Base-by-base conservation (phyloP, 192 early-diverging fungal species). In the Backusella luteola region DNA sequence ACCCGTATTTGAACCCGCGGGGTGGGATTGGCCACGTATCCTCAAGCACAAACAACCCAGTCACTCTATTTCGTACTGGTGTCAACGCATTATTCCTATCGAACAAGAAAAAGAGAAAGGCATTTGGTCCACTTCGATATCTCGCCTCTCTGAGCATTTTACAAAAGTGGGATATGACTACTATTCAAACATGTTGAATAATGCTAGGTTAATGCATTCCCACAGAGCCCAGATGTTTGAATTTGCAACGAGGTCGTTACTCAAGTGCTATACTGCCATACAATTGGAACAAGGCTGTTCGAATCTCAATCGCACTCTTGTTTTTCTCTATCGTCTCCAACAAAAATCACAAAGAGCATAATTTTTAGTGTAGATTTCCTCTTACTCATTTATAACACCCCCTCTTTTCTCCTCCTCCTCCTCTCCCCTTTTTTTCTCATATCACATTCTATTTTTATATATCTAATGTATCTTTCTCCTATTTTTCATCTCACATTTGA, bases 171-270 rank as follows among this genome's bases (percentile, higher is more conserved):
- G 74, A 4, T 66, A 75, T 34, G 66, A 75, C 12, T 75, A 75
- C 32, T 75, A 75, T 44, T 39, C 66, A 23, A 75, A 75, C 32
- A 66, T 75, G 66, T 34, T 75, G 21, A 75, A 75, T n/a, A 75
- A 75, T 75, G 63, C 74, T 34, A 23, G 29, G 4, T 34, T 75
- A 44, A 75, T 75, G 74, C 74, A 75, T 67, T 75, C 74, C 42
- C 66, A 75, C 11, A 34, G 63, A 41, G 32, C 59, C 3, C 74
- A 75, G 15, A 44, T 75, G 63, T 67, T 75, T 75, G 74, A 75
- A 42, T 46, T 66, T n/a, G 59, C 74, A 12, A 75, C 63, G 5
- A 36, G 52, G 17, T 66, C 41, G 17, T 67, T 75, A 44, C 29
- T 75, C 3, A 66, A 75, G 32, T 59, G 52, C 38, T 67, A 75